Evolutionary conservation across 306 rosid genomes (phyloP), one percentile per base, ranked within the genome.

Genomic region (Ochetophila trinervis): DNA sequence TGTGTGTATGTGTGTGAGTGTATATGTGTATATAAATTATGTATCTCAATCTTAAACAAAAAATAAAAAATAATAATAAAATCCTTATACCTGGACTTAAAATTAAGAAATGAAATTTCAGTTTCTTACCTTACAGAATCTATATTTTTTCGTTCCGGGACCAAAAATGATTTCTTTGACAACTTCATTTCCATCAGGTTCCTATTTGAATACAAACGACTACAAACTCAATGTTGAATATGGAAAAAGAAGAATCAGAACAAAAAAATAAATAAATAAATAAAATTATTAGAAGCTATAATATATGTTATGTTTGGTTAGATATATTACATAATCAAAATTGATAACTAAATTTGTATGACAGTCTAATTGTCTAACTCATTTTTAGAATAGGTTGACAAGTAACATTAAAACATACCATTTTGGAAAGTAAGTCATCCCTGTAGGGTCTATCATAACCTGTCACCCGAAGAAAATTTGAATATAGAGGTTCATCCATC

Each of bases 401-500:
- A 5, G 2, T 53, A 50, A 20, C 51, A 34, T 18, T 14, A 30
- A 62, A 71, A 62, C 73, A 47, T 79, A 90, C 96, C 95, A 69
- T 74, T 71, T 67, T 80, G 63, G 95, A 81, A 14, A 87, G 81
- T 48, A 87, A 34, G 47, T 83, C 83, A 53, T 90, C 83, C 70
- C 81, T 80, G 78, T 90, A 90, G 11, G 96, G 96, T 84, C 96
- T 81, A 34, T 80, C 74, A 23, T 71, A 64, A 77, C 88, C 89
- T 3, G 91, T 87, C 53, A 81, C 78, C 72, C 83, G 77, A 42
- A 90, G 78, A 76, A 83, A 90, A 78, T 82, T 69, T 65, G 88
- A 85, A 80, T 87, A 90, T 24, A 90, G 90, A 1, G 96, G 95
- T 67, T 87, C 95, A 73, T 87, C 96, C 32, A 87, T 82, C 71